These are phyloP conservation scores for Camelina sativa DNA, from an alignment of 345 rosid species.

Conservation along the genomic window DNA sequence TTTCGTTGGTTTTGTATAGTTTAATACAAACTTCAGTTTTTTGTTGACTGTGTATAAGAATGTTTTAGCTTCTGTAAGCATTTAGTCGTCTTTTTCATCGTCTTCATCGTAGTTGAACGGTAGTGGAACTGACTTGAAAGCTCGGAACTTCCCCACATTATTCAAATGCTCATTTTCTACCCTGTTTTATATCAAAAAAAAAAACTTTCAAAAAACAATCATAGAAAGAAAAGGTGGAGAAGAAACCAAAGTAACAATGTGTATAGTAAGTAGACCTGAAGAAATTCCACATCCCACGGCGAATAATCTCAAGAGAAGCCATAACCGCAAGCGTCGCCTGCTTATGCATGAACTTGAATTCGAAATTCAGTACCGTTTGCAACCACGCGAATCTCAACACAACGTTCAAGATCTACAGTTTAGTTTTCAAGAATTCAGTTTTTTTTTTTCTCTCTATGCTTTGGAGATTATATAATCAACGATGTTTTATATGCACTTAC, in stretches of 20 bases:
- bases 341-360: constrained; percentile 41
- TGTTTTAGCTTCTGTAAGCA: background rate
- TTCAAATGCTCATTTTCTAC: constrained; percentile 83
- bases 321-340: constrained; percentile 45
- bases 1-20: background rate
- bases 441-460: background rate
- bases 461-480: background rate
- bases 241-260: background rate
- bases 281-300: constrained; percentile 77
- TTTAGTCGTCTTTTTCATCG: constrained; percentile 26
- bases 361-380: constrained; percentile 57
- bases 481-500: constrained; percentile 42
- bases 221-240: background rate
- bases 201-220: background rate
- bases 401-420: constrained; percentile 53
- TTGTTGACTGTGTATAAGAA: background rate
- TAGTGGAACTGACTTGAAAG: constrained; percentile 76
- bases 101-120: constrained; percentile 73
- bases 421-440: constrained; percentile 1
- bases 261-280: constrained; percentile 53
- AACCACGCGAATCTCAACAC: constrained; percentile 67
- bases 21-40: background rate
- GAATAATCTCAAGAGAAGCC: constrained; percentile 62
- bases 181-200: constrained; percentile 42
- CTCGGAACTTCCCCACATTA: constrained; percentile 81